Evolutionary conservation across 352 stramenopile genomes (phyloP), one percentile per base, ranked within the genome.

Genomic region (Pythium folliculosum): DNA sequence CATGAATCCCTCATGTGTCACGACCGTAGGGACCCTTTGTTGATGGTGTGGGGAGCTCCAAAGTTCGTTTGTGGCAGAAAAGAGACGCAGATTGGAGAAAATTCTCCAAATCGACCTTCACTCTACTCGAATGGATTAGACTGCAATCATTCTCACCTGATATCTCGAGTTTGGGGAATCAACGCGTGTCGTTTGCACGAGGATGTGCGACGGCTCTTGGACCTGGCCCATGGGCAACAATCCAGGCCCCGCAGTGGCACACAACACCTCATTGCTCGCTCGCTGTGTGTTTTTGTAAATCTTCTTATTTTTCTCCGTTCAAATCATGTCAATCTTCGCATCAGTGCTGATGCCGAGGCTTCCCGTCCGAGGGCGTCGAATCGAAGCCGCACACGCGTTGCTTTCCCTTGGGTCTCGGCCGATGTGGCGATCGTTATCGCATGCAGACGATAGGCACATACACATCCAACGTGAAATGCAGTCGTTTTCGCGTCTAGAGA

Each of bases 401-500:
- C 22, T 50, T 51, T 17, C 48, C 48, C 9, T 35, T 16, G 23
- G 13, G 25, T 54, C 50, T 56, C 50, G 27, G 50, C 27, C 40
- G 14, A 43, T 32, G 50, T 25, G 35, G 14, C 14, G 25, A 9
- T n/a, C 5, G 23, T 38, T 23, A n/a, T 16, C 38, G 22, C 21
- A 37, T 51, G 37, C 3, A 60, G 12, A 62, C 55, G 27, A 53
- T 52, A 62, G 60, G 52, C 43, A 52, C 37, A 37, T 53, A 30
- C 56, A 53, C 55, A 62, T 62, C 27, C 19, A 40, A 53, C 43
- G 55, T 62, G 55, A 48, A 62, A 40, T 53, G 55, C 55, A 62
- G 53, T 44, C 43, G 55, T 62, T 21, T 23, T 53, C 55, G 35
- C 54, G 19, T 59, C 54, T 76, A 91, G 59, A 94, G 89, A 76